Percentiles rank a stretch among this genome's conserved stretches.
Conservation (phyloP, 371 early-diverging fungal species). For the Mortierella sp. region DNA sequence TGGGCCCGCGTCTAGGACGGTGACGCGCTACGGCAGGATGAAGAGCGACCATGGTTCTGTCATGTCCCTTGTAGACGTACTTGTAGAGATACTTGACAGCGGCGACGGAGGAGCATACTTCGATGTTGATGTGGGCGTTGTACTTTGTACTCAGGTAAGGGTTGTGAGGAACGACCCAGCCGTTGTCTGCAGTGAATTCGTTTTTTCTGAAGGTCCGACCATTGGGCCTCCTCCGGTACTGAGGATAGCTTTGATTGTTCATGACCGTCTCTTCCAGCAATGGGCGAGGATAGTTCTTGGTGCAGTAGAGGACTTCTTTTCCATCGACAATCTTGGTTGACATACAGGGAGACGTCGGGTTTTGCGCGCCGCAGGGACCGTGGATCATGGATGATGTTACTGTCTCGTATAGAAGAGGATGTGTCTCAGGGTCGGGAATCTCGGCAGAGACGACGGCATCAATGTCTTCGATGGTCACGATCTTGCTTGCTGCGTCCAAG, state of each 20-base stretch:
- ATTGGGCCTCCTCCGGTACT: too few relatives aligned
- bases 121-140: too few relatives aligned
- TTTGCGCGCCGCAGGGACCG: constrained; percentile 50
- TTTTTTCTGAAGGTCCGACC: too few relatives aligned
- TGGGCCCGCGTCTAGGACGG: too few relatives aligned
- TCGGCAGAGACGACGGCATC: constrained; percentile 52
- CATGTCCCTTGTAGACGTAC: too few relatives aligned
- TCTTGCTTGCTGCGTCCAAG: constrained; percentile 31
- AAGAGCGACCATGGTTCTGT: too few relatives aligned
- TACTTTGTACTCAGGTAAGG: too few relatives aligned
- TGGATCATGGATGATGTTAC: constrained; percentile 56
- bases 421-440: constrained; percentile 33
- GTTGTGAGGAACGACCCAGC: too few relatives aligned
- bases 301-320: constrained; percentile 34
- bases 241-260: constrained; percentile 29
- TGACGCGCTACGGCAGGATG: too few relatives aligned
- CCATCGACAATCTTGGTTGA: constrained; percentile 17
- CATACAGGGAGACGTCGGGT: constrained; percentile 53
- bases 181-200: too few relatives aligned
- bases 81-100: too few relatives aligned
- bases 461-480: constrained; percentile 34
- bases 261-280: constrained; percentile 33
- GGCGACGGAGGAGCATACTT: too few relatives aligned
- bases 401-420: constrained; percentile 48
- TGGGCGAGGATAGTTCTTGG: constrained; percentile 42